These are phyloP conservation scores for Saposhnikovia divaricata DNA, from an alignment of 129 eudicot genomes.

Conservation along the genomic window DNA sequence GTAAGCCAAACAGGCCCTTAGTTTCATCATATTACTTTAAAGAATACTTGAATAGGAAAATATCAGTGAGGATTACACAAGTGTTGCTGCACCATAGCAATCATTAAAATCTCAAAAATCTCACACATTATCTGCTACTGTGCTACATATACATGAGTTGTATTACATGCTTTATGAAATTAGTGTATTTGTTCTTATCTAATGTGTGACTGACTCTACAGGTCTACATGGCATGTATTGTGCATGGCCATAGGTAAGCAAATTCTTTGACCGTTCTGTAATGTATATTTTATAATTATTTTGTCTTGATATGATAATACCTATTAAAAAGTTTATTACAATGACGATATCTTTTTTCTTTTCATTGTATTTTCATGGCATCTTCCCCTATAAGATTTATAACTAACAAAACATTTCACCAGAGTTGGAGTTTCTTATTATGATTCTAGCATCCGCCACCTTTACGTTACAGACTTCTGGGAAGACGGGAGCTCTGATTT, in stretches of 20 bases:
- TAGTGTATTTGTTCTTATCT: background rate
- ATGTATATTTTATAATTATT: background rate
- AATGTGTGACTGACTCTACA: conserved; percentile 25
- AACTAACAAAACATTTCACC: conserved; percentile 19
- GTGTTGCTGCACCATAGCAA: background rate
- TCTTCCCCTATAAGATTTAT: conserved; percentile 1
- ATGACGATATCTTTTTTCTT: background rate
- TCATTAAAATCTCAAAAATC: background rate
- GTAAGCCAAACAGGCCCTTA: no score
- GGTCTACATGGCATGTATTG: conserved; percentile 94
- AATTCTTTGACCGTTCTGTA: conserved; percentile 3
- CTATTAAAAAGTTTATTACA: background rate
- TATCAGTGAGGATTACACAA: background rate
- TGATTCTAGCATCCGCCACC: conserved; percentile 76
- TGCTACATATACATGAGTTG: background rate
- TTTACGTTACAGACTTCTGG: conserved; percentile 85
- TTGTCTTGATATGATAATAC: background rate
- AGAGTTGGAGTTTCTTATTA: conserved; percentile 92
- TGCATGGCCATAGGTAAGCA: conserved; percentile 70
- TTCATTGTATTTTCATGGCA: background rate
- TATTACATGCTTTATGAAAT: background rate
- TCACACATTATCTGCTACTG: background rate
- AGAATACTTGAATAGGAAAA: background rate
- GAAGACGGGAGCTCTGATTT: conserved; percentile 67
- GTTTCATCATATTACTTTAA: background rate